These are phyloP conservation scores for Scheffersomyces lignicola DNA, from an alignment of 1,139 yeast genomes.

Conservation along the genomic window DNA sequence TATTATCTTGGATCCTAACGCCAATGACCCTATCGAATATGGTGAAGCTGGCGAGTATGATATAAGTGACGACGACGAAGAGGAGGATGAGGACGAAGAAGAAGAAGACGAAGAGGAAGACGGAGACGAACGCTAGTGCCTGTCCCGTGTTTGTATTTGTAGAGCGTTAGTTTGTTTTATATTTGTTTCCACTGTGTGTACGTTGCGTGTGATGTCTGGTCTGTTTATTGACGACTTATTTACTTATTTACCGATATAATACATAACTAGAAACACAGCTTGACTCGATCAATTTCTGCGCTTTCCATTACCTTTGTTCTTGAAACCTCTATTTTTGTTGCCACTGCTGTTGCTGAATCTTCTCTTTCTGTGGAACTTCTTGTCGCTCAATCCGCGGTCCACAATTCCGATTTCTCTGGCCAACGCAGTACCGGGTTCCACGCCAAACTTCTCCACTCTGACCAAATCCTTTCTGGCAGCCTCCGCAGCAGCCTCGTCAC, in stretches of 20 bases:
- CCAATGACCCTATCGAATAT: constrained; percentile 16
- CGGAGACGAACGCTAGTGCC: background rate
- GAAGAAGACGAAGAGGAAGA: constrained; percentile 1
- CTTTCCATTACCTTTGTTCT: constrained; percentile 13
- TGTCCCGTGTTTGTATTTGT: background rate
- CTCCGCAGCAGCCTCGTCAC: constrained; percentile 56
- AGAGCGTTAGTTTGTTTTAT: background rate
- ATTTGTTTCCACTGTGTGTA: background rate
- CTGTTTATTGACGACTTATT: background rate
- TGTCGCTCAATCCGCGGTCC: constrained; percentile 30
- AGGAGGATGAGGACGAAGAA: background rate
- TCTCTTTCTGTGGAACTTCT: constrained; percentile 16
- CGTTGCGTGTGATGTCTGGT: background rate
- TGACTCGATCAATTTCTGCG: constrained; percentile 7
- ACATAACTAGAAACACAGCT: background rate
- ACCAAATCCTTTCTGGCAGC: constrained; percentile 59
- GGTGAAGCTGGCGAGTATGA: constrained; percentile 21
- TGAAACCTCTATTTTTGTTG: constrained; percentile 12
- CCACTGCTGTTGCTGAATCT: constrained; percentile 9
- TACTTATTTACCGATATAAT: background rate
- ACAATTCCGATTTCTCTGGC: constrained; percentile 67
- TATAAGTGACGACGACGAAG: constrained; percentile 21
- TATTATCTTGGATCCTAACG: constrained; percentile 24
- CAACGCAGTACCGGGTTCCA: constrained; percentile 64
- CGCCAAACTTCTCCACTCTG: constrained; percentile 84